Base-by-base conservation (phyloP, 306 rosid genomes). In the Citrullus colocynthis region DNA sequence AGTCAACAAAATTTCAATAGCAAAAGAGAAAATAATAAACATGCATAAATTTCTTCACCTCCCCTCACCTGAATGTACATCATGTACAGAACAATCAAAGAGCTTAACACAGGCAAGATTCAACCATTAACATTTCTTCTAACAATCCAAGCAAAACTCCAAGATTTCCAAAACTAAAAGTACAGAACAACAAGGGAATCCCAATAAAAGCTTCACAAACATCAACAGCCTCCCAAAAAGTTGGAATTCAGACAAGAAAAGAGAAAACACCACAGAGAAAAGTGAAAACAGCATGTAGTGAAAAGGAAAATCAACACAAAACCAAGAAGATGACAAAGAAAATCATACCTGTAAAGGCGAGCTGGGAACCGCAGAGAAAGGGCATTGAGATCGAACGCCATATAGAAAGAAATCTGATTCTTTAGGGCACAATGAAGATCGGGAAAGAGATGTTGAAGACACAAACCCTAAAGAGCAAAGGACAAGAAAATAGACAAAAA, bases 381-480 rank as follows among this genome's bases (percentile, higher is more conserved):
- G 87, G 81, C 93, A 93, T 78, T 88, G 98, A 77, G 93, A 93
- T 84, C 87, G 88, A 82, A 90, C 82, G 24, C 61, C 64, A 59
- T 69, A 75, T 18, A 85, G 79, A 76, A 90, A 90, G 2, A 84
- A 67, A 81, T 77, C 45, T 45, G 83, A 74, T 36, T 78, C 64
- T 7, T 74, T 80, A 39, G 76, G 67, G 79, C 98, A 88, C 37
- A 62, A 9, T 66, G 71, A 49, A 2, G 85, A 67, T 69, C 77
- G 61, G 0, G 84, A 79, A 30, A 82, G 81, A 18, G 83, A 16
- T 73, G 24, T 10, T 13, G 79, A 65, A 37, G 81, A 87, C 15
- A 74, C 85, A 45, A 63, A 85, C 60, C 76, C 84, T 4, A 79
- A 78, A 42, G 82, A 79, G 39, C 76, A 74, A 44, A 86, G 21